Evolutionary conservation across 1,284 basidiomycete genomes (phyloP).

Genomic region (Puccinia horiana): DNA sequence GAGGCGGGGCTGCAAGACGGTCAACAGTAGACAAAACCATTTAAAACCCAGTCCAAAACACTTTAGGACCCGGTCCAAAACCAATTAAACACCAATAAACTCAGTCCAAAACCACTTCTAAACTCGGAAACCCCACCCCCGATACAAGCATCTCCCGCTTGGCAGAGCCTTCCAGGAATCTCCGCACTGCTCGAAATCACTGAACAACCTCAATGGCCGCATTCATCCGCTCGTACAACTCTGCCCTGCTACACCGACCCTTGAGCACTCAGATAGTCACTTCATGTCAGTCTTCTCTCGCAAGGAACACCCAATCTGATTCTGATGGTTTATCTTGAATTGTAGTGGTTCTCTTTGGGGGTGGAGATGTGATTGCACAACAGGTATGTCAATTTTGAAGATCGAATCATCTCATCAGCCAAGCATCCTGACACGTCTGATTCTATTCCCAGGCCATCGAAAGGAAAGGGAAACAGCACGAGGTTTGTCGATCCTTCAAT

Average conservation of each 20-base stretch:
- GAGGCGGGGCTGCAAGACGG: not conserved
- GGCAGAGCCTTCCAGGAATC: too few species aligned
- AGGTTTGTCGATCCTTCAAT: constrained; percentile 1
- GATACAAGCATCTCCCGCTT: not conserved
- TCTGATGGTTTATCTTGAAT: not conserved
- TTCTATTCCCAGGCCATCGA: constrained; percentile 11
- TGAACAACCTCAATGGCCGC: not conserved
- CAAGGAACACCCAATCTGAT: not conserved
- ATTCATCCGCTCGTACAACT: constrained; percentile 28
- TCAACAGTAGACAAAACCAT: not conserved
- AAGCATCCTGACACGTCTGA: not conserved
- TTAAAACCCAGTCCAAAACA: not conserved
- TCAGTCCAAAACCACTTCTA: not conserved
- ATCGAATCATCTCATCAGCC: not conserved
- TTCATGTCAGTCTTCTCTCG: not conserved
- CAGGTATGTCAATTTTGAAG: constrained; percentile 16
- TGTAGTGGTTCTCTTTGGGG: constrained; percentile 33
- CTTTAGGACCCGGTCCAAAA: not conserved
- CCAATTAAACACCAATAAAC: not conserved
- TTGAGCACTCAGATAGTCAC: constrained; percentile 40
- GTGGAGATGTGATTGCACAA: constrained; percentile 42
- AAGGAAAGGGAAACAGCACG: constrained; percentile 36
- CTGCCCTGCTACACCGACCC: constrained; percentile 30
- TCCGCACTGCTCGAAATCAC: too few species aligned
- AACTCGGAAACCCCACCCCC: not conserved